These are phyloP conservation scores for Tetrahymena malaccensis DNA, from an alignment of 73 alveolate genomes.

Conservation along the genomic window DNA sequence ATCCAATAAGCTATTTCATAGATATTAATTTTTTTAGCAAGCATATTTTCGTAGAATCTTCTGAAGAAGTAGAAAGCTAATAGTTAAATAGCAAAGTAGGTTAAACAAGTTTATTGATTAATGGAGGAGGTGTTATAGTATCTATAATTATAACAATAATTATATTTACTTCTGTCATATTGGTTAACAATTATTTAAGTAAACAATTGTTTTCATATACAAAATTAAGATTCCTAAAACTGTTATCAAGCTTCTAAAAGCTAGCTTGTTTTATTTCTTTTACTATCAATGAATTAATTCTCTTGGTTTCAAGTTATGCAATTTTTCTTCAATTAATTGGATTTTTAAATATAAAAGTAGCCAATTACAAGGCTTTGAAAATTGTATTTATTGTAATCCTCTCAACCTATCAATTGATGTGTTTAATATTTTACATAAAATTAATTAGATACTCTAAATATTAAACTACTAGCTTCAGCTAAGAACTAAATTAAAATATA, in stretches of 20 bases:
- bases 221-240: no score
- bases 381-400: neutral
- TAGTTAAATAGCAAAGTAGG: neutral
- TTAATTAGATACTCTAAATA: neutral
- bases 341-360: no score
- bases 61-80: no score
- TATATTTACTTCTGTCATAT: neutral
- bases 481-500: neutral
- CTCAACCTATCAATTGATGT: neutral
- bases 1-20: neutral
- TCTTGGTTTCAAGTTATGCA: neutral
- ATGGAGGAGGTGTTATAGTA: neutral
- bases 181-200: neutral
- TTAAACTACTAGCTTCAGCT: neutral
- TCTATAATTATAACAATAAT: neutral
- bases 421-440: neutral
- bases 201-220: neutral
- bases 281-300: neutral
- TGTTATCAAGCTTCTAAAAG: neutral
- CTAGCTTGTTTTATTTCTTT: neutral
- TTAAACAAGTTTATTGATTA: neutral
- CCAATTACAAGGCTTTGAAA: neutral
- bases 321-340: neutral
- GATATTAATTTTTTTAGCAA: neutral
- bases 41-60: neutral